These are phyloP conservation scores for Camellia granthamiana DNA, from an alignment of 148 eudicot genomes.

Conservation along the genomic window DNA sequence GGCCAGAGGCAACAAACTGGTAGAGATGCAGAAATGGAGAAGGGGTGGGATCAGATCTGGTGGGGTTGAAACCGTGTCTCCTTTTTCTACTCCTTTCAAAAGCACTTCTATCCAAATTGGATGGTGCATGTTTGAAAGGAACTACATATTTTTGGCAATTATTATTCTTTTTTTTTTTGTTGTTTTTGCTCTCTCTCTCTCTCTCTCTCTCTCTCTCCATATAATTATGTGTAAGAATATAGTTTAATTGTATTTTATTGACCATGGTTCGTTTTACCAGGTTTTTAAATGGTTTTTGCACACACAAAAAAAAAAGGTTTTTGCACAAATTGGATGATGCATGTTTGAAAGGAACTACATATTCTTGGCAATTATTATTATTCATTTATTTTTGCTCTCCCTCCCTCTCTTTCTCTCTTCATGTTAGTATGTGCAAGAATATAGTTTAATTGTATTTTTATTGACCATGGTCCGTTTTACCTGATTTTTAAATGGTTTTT, in stretches of 20 bases:
- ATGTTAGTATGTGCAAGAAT: too few relatives aligned
- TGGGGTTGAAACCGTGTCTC: neutral
- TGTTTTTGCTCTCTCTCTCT: neutral
- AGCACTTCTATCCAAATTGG: neutral
- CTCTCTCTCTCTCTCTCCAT: neutral
- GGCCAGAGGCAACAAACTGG: too few relatives aligned
- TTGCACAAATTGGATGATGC: too few relatives aligned
- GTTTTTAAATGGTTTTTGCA: too few relatives aligned
- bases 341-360: too few relatives aligned
- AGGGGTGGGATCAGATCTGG: neutral
- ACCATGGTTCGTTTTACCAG: neutral
- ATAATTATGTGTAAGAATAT: neutral
- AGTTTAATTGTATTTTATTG: neutral
- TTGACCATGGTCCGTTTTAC: neutral
- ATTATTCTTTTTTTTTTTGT: neutral
- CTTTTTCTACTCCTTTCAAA: neutral
- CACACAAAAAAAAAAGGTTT: too few relatives aligned
- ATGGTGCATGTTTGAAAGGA: neutral
- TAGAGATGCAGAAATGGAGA: too few relatives aligned
- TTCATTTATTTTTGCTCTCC: too few relatives aligned
- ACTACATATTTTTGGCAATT: neutral
- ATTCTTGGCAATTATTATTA: too few relatives aligned
- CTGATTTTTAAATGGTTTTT: constrained; percentile 9
- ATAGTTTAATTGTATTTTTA: too few relatives aligned
- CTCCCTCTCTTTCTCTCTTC: too few relatives aligned